Percentiles rank a stretch among this genome's conserved stretches.
phyloP scores from a whole-genome alignment of 2,329 filamentous ascomycete species.

The Sporothrix dimorphospora region DNA sequence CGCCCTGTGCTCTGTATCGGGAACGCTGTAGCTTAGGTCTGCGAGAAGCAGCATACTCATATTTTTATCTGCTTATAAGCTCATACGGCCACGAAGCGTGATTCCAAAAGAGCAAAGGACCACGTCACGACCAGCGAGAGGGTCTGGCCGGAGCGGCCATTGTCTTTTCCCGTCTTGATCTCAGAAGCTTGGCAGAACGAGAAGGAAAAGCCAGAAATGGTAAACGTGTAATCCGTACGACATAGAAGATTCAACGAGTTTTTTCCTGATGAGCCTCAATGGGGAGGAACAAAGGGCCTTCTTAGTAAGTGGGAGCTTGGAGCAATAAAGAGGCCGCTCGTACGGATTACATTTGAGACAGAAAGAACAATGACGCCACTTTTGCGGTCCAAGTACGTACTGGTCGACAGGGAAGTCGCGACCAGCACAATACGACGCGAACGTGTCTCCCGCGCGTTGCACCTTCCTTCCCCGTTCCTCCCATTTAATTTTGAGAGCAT shows the following conservation, averaged over 20 bases:
- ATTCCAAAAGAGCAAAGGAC: not conserved
- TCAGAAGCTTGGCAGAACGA: conserved; percentile 3
- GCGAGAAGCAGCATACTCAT: not conserved
- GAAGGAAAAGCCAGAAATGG: not conserved
- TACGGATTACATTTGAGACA: not conserved
- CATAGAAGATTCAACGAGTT: not conserved
- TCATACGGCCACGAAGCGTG: not conserved
- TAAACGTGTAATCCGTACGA: not conserved
- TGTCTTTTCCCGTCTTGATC: not conserved
- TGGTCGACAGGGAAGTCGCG: conserved; percentile 6
- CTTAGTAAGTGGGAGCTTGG: not conserved
- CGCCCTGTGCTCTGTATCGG: not conserved
- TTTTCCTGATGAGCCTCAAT: not conserved
- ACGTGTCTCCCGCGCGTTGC: not conserved
- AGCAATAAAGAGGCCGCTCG: not conserved
- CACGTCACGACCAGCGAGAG: not conserved
- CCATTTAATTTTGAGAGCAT: conserved; percentile 14
- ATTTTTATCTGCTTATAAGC: not conserved
- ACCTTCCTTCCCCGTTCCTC: not conserved
- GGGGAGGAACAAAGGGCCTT: not conserved
- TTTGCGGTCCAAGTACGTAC: not conserved
- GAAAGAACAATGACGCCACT: conserved; percentile 2
- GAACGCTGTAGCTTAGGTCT: too few species aligned
- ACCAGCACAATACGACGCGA: not conserved
- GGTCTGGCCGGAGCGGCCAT: not conserved